Evolutionary conservation across 2,329 filamentous ascomycete species (phyloP).

Genomic region (Ophiostoma perfectum): DNA sequence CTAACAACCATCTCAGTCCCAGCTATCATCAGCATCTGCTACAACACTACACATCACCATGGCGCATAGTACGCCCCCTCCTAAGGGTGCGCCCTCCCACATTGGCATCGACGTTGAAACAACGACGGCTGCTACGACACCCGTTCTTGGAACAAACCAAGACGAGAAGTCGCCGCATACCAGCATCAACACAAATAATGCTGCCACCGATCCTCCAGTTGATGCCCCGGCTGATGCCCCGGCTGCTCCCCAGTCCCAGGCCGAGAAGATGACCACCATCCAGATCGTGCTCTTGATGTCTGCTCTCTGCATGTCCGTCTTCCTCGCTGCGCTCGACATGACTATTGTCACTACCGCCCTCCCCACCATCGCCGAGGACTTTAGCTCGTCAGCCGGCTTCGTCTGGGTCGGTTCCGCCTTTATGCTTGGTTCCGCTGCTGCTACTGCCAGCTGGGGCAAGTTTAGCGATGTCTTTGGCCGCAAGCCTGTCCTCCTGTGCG

Average conservation of each 20-base stretch:
- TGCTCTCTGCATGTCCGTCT: slow-evolving; percentile 35
- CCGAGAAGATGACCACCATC: slow-evolving; percentile 8
- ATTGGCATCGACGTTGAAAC: background rate
- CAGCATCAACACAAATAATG: background rate
- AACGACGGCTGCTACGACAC: background rate
- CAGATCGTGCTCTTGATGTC: slow-evolving; percentile 22
- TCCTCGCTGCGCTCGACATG: slow-evolving; percentile 51
- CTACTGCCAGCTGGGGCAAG: slow-evolving; percentile 65
- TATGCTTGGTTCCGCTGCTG: slow-evolving; percentile 62
- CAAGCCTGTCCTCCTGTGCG: slow-evolving; percentile 48
- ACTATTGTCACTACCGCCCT: slow-evolving; percentile 64
- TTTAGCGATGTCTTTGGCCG: slow-evolving; percentile 55
- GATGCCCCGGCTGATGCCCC: background rate
- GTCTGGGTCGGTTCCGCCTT: slow-evolving; percentile 74
- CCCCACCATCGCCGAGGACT: slow-evolving; percentile 58
- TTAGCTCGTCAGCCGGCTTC: slow-evolving; percentile 64
- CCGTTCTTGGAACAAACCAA: background rate
- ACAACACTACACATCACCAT: background rate
- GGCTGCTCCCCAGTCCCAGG: background rate
- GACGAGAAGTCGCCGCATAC: slow-evolving; percentile 13
- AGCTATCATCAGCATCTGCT: background rate
- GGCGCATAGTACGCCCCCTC: background rate
- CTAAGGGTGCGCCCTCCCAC: background rate
- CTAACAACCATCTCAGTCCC: background rate
- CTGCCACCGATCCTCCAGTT: background rate